A percentile compares a stretch with the other conserved stretches of the same genome.
Conservation (phyloP, 106 monocot genomes). For the Amphibolis antarctica region DNA sequence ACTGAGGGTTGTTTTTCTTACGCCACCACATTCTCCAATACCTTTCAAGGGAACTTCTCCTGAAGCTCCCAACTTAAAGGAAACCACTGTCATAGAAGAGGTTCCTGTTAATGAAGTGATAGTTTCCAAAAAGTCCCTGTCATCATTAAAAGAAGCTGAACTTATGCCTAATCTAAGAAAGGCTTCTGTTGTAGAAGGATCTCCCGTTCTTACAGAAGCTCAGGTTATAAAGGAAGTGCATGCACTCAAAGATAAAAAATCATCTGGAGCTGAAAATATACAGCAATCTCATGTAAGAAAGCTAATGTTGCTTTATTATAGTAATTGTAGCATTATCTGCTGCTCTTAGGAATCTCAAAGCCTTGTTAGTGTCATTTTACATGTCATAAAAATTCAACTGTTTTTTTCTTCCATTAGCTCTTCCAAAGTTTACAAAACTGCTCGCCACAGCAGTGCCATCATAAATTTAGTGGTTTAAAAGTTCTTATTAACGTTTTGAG, state of each 20-base stretch:
- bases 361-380: too few relatives aligned
- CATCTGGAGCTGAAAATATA: constrained; percentile 18
- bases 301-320: not conserved
- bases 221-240: constrained; percentile 6
- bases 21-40: constrained; percentile 49
- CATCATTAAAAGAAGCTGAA: constrained; percentile 13
- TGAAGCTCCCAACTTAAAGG: constrained; percentile 35
- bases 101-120: not conserved
- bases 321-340: not conserved
- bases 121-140: not conserved
- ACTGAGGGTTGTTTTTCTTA: constrained; percentile 70
- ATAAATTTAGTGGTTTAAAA: too few relatives aligned
- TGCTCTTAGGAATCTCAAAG: not conserved
- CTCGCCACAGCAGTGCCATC: too few relatives aligned
- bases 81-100: constrained; percentile 3
- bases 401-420: too few relatives aligned
- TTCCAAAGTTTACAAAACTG: too few relatives aligned
- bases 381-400: too few relatives aligned
- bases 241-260: constrained; percentile 11
- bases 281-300: constrained; percentile 42
- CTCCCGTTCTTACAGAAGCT: constrained; percentile 16
- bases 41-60: constrained; percentile 12
- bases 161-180: not conserved
- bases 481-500: too few relatives aligned
- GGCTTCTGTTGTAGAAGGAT: constrained; percentile 5